Conservation (phyloP, 306 rosid species). For the Trichosanthes truncata region DNA sequence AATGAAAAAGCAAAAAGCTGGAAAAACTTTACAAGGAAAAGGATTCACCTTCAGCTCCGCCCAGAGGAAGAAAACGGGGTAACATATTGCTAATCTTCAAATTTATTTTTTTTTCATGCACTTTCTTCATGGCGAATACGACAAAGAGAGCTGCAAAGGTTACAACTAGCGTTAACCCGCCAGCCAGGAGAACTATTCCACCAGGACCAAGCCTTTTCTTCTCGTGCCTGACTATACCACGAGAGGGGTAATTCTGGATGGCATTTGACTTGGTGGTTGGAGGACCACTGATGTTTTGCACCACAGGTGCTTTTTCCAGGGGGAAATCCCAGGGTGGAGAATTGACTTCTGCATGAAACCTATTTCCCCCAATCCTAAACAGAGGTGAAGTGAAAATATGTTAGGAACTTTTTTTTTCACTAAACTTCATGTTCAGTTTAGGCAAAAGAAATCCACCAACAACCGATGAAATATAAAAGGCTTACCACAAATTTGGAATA, state of each 20-base stretch:
- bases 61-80: slow-evolving; percentile 30
- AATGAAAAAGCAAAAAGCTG: not conserved
- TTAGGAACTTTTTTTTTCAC: not conserved
- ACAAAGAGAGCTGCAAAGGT: slow-evolving; percentile 51
- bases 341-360: slow-evolving; percentile 39
- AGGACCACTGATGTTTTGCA: slow-evolving; percentile 40
- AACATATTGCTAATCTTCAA: slow-evolving; percentile 28
- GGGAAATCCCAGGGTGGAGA: slow-evolving; percentile 84
- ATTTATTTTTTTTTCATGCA: slow-evolving; percentile 19
- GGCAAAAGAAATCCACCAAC: slow-evolving; percentile 14
- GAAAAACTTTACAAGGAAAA: not conserved
- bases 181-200: slow-evolving; percentile 62
- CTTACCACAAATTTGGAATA: slow-evolving; percentile 80
- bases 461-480: slow-evolving; percentile 1
- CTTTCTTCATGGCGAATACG: slow-evolving; percentile 32
- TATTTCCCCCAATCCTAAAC: slow-evolving; percentile 77
- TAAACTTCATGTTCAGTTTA: not conserved
- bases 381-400: not conserved
- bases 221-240: slow-evolving; percentile 24
- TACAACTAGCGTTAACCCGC: slow-evolving; percentile 55
- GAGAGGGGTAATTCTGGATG: slow-evolving; percentile 44
- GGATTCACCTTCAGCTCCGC: slow-evolving; percentile 41
- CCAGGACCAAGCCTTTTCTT: slow-evolving; percentile 55
- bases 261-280: slow-evolving; percentile 71
- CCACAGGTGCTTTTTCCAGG: slow-evolving; percentile 32